Evolutionary conservation across 106 monocot genomes (phyloP).

Genomic region (Gastrodia elata): DNA sequence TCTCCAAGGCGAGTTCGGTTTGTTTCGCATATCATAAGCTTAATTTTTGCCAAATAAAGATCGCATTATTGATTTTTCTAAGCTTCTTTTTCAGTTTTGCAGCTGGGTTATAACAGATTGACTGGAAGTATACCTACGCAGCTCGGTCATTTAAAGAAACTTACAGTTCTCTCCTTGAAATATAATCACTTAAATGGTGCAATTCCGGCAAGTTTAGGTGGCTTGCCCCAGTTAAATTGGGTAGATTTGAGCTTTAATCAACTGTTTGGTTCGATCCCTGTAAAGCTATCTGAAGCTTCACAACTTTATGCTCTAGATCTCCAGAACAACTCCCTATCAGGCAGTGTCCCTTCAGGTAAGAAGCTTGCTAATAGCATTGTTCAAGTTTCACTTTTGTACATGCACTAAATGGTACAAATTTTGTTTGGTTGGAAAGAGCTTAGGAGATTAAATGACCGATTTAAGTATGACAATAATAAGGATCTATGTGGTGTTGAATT

Average conservation of each 20-base stretch:
- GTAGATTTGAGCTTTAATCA: conserved; percentile 79
- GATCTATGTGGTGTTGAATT: conserved; percentile 67
- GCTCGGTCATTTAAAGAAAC: conserved; percentile 53
- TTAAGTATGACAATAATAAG: conserved; percentile 50
- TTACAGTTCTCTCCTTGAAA: conserved; percentile 65
- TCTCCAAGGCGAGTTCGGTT: not conserved
- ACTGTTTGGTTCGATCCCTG: conserved; percentile 84
- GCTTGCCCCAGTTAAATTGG: conserved; percentile 35
- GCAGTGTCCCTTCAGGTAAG: conserved; percentile 79
- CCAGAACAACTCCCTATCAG: conserved; percentile 73
- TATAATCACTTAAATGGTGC: conserved; percentile 73
- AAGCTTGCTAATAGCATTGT: not conserved
- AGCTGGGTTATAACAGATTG: conserved; percentile 78
- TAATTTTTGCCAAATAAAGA: not conserved
- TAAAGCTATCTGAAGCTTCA: conserved; percentile 39
- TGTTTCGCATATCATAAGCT: not conserved
- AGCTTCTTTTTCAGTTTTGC: conserved; percentile 43
- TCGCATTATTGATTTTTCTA: not conserved
- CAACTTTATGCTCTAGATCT: conserved; percentile 46
- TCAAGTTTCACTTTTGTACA: not conserved
- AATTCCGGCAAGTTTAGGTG: conserved; percentile 76
- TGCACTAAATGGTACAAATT: not conserved
- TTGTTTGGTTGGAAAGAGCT: conserved; percentile 36
- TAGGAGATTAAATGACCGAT: conserved; percentile 39
- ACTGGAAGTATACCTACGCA: conserved; percentile 66